Evolutionary conservation across 805 yeast species (phyloP).

Genomic region (Saccharomycopsis javanensis): DNA sequence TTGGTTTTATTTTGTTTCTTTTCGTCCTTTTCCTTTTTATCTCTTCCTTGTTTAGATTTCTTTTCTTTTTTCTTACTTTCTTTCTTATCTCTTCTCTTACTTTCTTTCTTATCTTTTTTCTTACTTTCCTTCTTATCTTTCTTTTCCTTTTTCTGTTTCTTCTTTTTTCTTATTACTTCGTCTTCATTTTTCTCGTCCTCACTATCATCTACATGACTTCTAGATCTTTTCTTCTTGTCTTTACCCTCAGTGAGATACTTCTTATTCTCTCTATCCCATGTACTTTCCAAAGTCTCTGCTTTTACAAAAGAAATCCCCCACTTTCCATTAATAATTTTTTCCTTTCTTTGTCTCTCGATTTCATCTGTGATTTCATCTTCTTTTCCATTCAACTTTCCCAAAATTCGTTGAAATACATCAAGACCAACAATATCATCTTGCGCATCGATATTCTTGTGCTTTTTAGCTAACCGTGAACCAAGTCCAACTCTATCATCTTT

Average conservation of each 20-base stretch:
- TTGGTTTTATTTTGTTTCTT: constrained; percentile 24
- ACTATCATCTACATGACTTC: constrained; percentile 23
- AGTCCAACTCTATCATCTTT: constrained; percentile 81
- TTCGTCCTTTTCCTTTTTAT: constrained; percentile 23
- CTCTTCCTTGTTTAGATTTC: constrained; percentile 23
- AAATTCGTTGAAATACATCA: constrained; percentile 83
- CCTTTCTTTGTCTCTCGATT: constrained; percentile 57
- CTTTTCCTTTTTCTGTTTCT: constrained; percentile 16
- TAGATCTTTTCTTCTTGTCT: constrained; percentile 25
- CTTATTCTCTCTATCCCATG: constrained; percentile 61
- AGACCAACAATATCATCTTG: constrained; percentile 82
- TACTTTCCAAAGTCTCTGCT: constrained; percentile 75
- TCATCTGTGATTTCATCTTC: constrained; percentile 57
- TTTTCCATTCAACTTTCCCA: constrained; percentile 84
- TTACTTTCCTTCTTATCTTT: constrained; percentile 22
- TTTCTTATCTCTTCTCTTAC: constrained; percentile 27
- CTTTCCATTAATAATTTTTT: constrained; percentile 67
- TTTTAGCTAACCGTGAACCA: constrained; percentile 69
- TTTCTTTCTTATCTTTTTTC: constrained; percentile 24
- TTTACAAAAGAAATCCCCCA: constrained; percentile 83
- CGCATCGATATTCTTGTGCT: constrained; percentile 55
- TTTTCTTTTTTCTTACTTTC: constrained; percentile 24
- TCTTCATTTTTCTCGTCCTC: constrained; percentile 24
- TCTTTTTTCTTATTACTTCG: constrained; percentile 22
- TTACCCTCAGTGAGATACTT: constrained; percentile 25